phyloP scores from a whole-genome alignment of 1,284 basidiomycete genomes.

The Cryptococcus sp. region DNA sequence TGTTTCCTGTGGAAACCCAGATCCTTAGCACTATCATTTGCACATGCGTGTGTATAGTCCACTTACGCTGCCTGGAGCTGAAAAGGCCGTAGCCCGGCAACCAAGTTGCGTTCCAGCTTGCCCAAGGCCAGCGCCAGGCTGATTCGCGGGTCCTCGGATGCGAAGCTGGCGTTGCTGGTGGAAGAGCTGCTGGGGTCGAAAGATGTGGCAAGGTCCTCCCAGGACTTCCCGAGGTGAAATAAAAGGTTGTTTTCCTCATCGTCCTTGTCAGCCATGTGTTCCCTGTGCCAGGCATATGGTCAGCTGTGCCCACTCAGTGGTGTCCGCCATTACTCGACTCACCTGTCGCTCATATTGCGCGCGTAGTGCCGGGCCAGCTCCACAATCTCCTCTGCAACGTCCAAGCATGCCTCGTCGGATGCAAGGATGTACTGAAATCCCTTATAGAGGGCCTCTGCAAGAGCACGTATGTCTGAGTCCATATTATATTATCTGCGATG shows the following conservation, averaged over 20 bases:
- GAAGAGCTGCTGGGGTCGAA: conserved; percentile 17
- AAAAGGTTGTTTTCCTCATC: conserved; percentile 14
- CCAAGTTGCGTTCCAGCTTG: conserved; percentile 42
- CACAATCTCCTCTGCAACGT: conserved; percentile 17
- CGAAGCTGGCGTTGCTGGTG: background rate
- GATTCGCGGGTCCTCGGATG: conserved; percentile 24
- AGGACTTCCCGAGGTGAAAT: conserved; percentile 7
- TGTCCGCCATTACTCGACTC: background rate
- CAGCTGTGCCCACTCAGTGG: no score
- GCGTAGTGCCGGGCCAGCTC: conserved; percentile 29
- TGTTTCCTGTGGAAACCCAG: conserved; percentile 15
- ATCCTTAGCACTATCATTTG: background rate
- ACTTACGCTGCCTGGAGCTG: conserved; percentile 33
- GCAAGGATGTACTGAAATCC: conserved; percentile 2
- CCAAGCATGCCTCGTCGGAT: conserved; percentile 18
- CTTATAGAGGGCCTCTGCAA: background rate
- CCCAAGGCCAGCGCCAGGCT: conserved; percentile 28
- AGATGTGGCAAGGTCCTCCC: conserved; percentile 13
- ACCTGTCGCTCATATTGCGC: conserved; percentile 31
- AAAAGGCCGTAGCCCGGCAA: conserved; percentile 32
- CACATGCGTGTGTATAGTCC: background rate
- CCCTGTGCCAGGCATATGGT: no score
- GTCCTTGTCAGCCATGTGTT: background rate
- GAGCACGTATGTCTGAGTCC: background rate
- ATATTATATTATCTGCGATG: background rate